Conservation (phyloP, 1,139 yeast species). For the Blastobotrys buckinghamii region DNA sequence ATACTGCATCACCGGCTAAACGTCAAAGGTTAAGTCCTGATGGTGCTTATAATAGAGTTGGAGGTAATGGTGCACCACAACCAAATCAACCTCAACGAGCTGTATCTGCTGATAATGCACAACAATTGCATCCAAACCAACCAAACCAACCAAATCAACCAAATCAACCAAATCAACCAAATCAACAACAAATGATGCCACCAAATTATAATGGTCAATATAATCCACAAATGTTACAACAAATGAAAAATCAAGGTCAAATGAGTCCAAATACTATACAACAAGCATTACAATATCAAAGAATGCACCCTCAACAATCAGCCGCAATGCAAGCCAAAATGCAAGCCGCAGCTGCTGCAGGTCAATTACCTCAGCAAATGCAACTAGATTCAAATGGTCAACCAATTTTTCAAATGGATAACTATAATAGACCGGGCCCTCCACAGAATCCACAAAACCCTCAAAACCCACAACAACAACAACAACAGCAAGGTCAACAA, state of each 20-base stretch:
- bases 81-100: constrained; percentile 7
- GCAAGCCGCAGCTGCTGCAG: background rate
- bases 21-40: constrained; percentile 36
- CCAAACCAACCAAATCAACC: background rate
- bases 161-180: background rate
- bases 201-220: constrained; percentile 13
- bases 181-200: constrained; percentile 23
- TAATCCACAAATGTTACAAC: constrained; percentile 26
- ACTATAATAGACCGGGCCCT: constrained; percentile 11
- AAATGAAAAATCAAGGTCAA: constrained; percentile 21
- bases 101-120: constrained; percentile 17
- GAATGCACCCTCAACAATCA: constrained; percentile 9
- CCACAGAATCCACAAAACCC: background rate
- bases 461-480: constrained; percentile 12
- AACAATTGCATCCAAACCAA: constrained; percentile 11
- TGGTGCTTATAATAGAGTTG: constrained; percentile 24
- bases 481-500: background rate
- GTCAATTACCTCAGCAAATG: constrained; percentile 8
- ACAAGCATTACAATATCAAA: constrained; percentile 6
- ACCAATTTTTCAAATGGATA: constrained; percentile 18
- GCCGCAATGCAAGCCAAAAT: constrained; percentile 7
- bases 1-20: constrained; percentile 31
- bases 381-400: constrained; percentile 14
- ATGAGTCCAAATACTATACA: constrained; percentile 12
- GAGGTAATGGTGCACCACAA: constrained; percentile 8